A percentile compares a stretch with the other conserved stretches of the same genome.
These are phyloP conservation scores for Caryocar brasiliense DNA, from an alignment of 441 rosid species.

Conservation along the genomic window DNA sequence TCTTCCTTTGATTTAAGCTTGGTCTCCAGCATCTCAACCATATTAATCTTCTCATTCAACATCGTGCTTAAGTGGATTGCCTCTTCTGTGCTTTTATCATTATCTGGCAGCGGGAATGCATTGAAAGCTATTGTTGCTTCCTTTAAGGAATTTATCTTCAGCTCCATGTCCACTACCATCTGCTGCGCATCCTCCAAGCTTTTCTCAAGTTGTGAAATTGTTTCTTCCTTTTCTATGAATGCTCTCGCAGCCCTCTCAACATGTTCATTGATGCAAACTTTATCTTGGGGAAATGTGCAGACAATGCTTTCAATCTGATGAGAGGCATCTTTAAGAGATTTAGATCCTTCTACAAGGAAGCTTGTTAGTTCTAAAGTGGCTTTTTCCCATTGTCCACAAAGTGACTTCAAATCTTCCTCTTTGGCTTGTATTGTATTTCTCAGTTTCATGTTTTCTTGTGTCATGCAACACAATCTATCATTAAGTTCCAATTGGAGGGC, in stretches of 20 bases:
- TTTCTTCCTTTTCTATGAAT: constrained; percentile 79
- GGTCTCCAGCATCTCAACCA: constrained; percentile 29
- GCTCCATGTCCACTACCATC: constrained; percentile 65
- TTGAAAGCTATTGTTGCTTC: constrained; percentile 61
- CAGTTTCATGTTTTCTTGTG: constrained; percentile 51
- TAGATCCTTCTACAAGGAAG: constrained; percentile 81
- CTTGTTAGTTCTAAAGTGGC: constrained; percentile 74
- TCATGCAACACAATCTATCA: constrained; percentile 37
- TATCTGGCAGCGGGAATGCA: constrained; percentile 31
- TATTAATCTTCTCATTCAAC: constrained; percentile 35
- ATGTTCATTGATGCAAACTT: constrained; percentile 51
- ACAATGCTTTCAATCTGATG: constrained; percentile 55
- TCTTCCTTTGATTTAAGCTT: constrained; percentile 28
- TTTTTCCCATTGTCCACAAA: constrained; percentile 73
- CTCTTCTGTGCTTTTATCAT: constrained; percentile 30
- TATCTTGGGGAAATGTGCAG: constrained; percentile 62
- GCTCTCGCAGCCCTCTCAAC: constrained; percentile 71
- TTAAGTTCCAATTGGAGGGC: constrained; percentile 57
- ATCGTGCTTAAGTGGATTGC: constrained; percentile 22
- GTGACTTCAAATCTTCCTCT: constrained; percentile 47
- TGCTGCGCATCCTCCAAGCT: constrained; percentile 85
- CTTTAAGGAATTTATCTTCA: constrained; percentile 64
- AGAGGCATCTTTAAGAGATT: constrained; percentile 80
- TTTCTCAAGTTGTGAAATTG: constrained; percentile 57
- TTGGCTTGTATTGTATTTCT: constrained; percentile 42